Evolutionary conservation across 2,329 filamentous ascomycete genomes (phyloP), one percentile per base, ranked within the genome.

Genomic region (Metarhizium anisopliae): DNA sequence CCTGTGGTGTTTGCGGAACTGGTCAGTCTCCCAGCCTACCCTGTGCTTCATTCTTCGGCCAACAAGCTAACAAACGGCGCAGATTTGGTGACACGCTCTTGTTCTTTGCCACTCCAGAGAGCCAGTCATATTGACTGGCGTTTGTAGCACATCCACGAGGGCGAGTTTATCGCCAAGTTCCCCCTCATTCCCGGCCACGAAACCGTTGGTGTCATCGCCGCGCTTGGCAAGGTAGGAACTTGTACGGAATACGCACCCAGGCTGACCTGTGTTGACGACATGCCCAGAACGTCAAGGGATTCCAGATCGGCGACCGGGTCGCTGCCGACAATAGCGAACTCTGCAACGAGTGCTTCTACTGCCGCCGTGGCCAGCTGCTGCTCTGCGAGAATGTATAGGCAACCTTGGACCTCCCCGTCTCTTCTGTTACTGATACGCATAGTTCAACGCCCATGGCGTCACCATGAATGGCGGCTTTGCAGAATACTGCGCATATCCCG

Each of bases 331-430:
- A 84, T 67, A 80, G 81, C 16, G 81, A 88, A 67, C 79, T 87
- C 47, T 89, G 86, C 70, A 81, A 81, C 51, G 80, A 85, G 69
- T 89, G 86, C 73, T 87, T 86, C 76, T 87, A 88, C 74, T 89
- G 86, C 73, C 81, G 82, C 60, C 81, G 84, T 56, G 84, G 85
- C 53, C 78, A 88, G 66, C 76, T 82, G 35, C 72, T 89, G 50
- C 79, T 88, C 55, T 90, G 86, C 68, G 84, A 87, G 69, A 78
- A 86, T 61, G 68, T 71, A 55, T 58, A 4, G 25, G 11, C n/a
- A 16, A 6, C 16, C 1, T n/a, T 35, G 16, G 49, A 25, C 35
- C 5, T 16, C 16, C 25, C 2, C 16, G 29, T 16, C 14, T 45
- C 30, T 13, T 29, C 42, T 36, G 20, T 29, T 49, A 29, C 50